Conservation (phyloP, 2,329 filamentous ascomycete genomes). For the Pyricularia sp. region DNA sequence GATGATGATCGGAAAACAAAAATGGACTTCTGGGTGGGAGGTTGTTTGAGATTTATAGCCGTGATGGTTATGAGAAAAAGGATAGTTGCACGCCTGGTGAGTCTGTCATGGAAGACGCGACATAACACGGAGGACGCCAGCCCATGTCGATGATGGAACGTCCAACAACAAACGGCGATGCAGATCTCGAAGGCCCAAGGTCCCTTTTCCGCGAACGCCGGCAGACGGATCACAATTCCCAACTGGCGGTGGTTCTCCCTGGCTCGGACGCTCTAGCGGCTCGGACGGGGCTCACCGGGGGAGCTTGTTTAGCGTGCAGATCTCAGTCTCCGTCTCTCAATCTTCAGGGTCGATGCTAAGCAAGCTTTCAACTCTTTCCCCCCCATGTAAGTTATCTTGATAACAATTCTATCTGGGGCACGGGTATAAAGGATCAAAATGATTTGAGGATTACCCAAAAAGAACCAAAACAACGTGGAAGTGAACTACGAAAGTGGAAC, state of each 20-base stretch:
- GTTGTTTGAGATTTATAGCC: background rate
- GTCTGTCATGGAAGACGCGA: background rate
- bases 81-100: too few relatives aligned
- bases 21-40: background rate
- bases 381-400: too few relatives aligned
- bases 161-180: background rate
- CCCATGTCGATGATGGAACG: background rate
- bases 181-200: background rate
- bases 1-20: background rate
- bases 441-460: background rate
- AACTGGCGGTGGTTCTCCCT: background rate
- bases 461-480: background rate
- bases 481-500: background rate
- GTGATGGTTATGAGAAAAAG: background rate
- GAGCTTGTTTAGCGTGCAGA: background rate
- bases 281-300: background rate
- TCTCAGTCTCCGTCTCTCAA: background rate
- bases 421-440: background rate
- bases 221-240: background rate
- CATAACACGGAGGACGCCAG: background rate
- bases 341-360: background rate
- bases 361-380: background rate
- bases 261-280: background rate
- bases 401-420: background rate
- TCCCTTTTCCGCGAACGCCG: background rate